Base-by-base conservation (phyloP, 352 stramenopile genomes). In the Blastocystis sp. region DNA sequence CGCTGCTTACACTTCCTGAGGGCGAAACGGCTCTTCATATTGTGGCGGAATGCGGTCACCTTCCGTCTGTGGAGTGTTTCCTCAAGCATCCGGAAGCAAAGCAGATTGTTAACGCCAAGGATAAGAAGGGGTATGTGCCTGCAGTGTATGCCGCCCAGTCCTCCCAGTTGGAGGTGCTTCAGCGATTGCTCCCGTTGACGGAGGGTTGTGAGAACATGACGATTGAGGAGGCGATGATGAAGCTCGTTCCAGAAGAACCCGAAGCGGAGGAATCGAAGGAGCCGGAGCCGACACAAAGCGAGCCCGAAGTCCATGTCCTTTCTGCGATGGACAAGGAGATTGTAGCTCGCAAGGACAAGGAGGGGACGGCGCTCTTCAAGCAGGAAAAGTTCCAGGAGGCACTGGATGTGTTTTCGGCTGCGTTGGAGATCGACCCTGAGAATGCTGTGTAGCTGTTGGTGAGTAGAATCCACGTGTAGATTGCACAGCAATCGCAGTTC, bases 401-500 rank as follows among this genome's bases (percentile, higher is more conserved):
- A 21, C 51, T 49, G 27, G 49, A 56, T 44, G 14, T 76, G 57
- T 85, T 76, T 48, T 53, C 34, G n/a, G 32, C 27, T 0, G 75
- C 75, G 29, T 44, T 85, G 40, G 75, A 85, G 18, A 27, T 76
- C 21, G 65, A 85, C 40, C 75, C 75, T 16, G 53, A 54, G 8
- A 48, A 85, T 61, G 57, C 29, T 4, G 51, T 85, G 75, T 84
- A 84, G 51, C n/a, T 4, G 24, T 36, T 27, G 34, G n/a, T 27
- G 46, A 6, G 21, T 14, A n/a, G 16, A 34, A 29, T 34, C 65
- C n/a, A 64, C 32, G 1, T 32, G 34, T 84, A 84, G 71, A 29
- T 56, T 76, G 57, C 59, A 76, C 54, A 85, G 75, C 63, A 85
- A 85, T 65, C 38, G 54, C 8, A 76, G 57, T 44, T 72, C 75